Base-by-base conservation (phyloP, 2,329 filamentous ascomycete genomes). In the Colletotrichum somersetense region DNA sequence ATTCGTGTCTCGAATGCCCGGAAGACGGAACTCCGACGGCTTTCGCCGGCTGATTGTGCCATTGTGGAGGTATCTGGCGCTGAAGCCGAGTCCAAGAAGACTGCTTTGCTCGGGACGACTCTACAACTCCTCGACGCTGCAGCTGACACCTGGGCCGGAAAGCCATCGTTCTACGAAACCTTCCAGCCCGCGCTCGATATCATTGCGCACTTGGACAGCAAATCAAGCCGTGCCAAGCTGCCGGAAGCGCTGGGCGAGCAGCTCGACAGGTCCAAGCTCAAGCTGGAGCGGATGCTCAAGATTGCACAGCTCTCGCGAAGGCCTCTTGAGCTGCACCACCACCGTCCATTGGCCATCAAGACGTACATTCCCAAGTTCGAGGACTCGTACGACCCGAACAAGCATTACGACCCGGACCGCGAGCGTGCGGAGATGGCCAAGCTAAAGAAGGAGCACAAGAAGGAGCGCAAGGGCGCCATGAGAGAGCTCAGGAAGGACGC, bases 321-420 rank as follows among this genome's bases (percentile, higher is more conserved):
- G 11, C 94, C 95, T 2, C 89, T 98, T 40, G 89, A 94, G 77
- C 89, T 99, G 3, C 96, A 99, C 84, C 89, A 96, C 82, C 96
- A 99, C 86, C 89, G 89, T 0, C 94, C 95, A 0, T 88, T 97
- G 3, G 92, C 96, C 30, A 97, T 98, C 85, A 95, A 96, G 81
- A 91, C 91, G 10, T 91, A 89, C 71, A 91, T 98, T 58, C 96
- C 96, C 82, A 97, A 97, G 82, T 99, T 98, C 84, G 96, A 98
- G 84, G 96, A 98, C 80, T 88, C 89, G 70, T 99, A 95, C 88
- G 96, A 97, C 81, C 96, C 96, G 3, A 91, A 93, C 85, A 96
- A 95, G 84, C 96, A 98, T 88, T 98, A 99, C 89, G 97, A 99
- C 80, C 95, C 95, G 0, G 93, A 99, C 83, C 92, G 91, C 76